Conservation (phyloP, 768 basidiomycete species). For the Dioszegia aurantiaca region DNA sequence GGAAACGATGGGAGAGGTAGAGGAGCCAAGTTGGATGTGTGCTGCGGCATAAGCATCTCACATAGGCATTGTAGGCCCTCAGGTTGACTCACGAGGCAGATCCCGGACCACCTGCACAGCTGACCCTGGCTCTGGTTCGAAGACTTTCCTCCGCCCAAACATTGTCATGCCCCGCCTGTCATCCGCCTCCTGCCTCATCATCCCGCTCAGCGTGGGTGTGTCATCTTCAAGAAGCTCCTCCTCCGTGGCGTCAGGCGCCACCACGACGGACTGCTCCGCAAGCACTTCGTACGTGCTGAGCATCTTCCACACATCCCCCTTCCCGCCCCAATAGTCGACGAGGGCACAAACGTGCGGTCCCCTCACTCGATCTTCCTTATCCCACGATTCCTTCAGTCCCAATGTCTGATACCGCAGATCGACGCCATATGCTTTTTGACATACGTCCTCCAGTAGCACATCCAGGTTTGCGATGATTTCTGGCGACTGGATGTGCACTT, state of each 20-base stretch:
- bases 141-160: neutral
- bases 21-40: too few species aligned
- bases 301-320: conserved; percentile 16
- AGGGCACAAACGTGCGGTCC: conserved; percentile 4
- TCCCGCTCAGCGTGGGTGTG: conserved; percentile 9
- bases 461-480: conserved; percentile 1
- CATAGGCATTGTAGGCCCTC: too few species aligned
- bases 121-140: neutral
- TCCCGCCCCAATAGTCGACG: conserved; percentile 13
- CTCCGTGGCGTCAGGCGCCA: neutral
- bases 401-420: conserved; percentile 11
- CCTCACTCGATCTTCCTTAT: neutral
- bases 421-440: conserved; percentile 6
- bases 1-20: neutral
- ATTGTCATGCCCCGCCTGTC: neutral
- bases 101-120: too few species aligned
- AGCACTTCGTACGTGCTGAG: conserved; percentile 10
- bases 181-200: conserved; percentile 10
- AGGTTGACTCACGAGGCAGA: too few species aligned
- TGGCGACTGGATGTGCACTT: neutral
- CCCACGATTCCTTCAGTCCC: neutral
- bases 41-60: too few species aligned
- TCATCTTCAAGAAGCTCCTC: neutral
- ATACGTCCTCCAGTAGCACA: conserved; percentile 7
- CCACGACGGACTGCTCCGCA: conserved; percentile 1